Percentiles rank a stretch among this genome's conserved stretches.
Evolutionary conservation across 805 yeast species (phyloP).

Genomic region (Candida schatavii): DNA sequence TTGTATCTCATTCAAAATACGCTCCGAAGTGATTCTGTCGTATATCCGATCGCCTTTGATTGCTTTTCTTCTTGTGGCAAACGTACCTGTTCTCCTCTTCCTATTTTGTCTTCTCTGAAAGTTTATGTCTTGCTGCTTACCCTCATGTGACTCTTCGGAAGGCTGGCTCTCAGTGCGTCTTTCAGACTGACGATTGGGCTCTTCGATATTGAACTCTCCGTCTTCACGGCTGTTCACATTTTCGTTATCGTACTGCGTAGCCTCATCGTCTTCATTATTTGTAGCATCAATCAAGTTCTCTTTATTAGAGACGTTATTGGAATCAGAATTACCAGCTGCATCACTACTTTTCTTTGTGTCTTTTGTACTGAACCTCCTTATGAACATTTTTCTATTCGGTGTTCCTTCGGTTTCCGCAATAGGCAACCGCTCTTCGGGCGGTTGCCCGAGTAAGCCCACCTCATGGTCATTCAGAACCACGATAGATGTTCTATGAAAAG

Average conservation of each 20-base stretch:
- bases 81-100: conserved; percentile 37
- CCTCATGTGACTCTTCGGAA: background rate
- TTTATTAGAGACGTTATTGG: conserved; percentile 5
- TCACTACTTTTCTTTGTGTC: conserved; percentile 3
- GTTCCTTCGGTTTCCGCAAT: conserved; percentile 7
- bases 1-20: conserved; percentile 64
- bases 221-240: background rate
- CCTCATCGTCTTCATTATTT: conserved; percentile 4
- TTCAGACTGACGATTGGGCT: background rate
- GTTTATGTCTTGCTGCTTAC: background rate
- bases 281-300: conserved; percentile 1
- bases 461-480: conserved; percentile 14
- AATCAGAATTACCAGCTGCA: conserved; percentile 4
- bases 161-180: conserved; percentile 1
- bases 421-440: conserved; percentile 20
- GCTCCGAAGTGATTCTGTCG: conserved; percentile 75
- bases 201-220: background rate
- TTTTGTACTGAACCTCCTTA: conserved; percentile 3
- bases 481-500: background rate
- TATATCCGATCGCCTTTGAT: conserved; percentile 49
- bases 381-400: conserved; percentile 7
- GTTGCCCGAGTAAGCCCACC: conserved; percentile 36
- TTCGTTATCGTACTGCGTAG: conserved; percentile 5
- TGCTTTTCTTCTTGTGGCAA: conserved; percentile 32
- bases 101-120: conserved; percentile 15